Evolutionary conservation across 148 eudicot species (phyloP).

Genomic region (Limonium bicolor): DNA sequence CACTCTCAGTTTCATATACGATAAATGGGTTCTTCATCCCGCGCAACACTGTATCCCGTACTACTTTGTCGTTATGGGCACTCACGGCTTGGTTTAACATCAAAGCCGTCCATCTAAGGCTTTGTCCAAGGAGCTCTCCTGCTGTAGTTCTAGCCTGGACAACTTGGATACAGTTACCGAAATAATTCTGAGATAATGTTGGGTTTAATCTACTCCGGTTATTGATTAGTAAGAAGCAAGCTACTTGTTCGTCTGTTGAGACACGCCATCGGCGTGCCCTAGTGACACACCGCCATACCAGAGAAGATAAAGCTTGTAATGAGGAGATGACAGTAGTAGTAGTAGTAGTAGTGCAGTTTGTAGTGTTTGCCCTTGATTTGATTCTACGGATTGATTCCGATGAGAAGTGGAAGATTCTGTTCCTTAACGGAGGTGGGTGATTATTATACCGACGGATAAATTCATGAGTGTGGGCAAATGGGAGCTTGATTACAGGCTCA

Average conservation of each 20-base stretch:
- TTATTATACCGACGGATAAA: constrained; percentile 1
- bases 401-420: constrained; percentile 18
- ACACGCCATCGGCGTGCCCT: constrained; percentile 12
- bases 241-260: background rate
- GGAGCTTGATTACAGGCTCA: constrained; percentile 6
- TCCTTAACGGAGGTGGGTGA: constrained; percentile 4
- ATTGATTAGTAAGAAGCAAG: constrained; percentile 8
- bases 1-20: background rate
- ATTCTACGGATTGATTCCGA: constrained; percentile 6
- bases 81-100: constrained; percentile 7
- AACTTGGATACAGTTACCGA: constrained; percentile 9
- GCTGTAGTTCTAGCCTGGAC: background rate
- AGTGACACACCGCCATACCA: constrained; percentile 21
- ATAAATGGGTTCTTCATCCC: constrained; percentile 5
- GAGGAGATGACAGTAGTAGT: constrained; percentile 10
- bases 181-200: constrained; percentile 12
- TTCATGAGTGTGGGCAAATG: constrained; percentile 5
- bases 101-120: constrained; percentile 11
- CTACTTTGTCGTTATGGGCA: constrained; percentile 1
- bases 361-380: constrained; percentile 16
- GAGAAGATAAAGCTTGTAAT: constrained; percentile 16
- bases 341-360: background rate
- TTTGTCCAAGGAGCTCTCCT: constrained; percentile 3
- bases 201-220: constrained; percentile 15
- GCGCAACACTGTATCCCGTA: background rate